A percentile compares a stretch with the other conserved stretches of the same genome.
Evolutionary conservation across 2,329 filamentous ascomycete species (phyloP).

Genomic region (Scedosporium dehoogii): DNA sequence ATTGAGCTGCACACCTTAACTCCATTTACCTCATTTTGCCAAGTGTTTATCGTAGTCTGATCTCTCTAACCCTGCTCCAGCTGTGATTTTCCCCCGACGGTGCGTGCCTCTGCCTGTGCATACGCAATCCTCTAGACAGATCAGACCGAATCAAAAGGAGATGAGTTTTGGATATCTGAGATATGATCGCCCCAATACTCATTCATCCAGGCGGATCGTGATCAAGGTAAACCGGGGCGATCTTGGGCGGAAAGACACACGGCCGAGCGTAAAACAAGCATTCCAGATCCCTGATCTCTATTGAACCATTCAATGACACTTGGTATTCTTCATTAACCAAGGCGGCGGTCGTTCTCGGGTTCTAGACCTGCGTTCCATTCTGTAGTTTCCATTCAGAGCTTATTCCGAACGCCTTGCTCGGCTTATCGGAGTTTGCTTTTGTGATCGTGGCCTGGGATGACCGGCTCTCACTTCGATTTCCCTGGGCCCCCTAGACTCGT

Average conservation of each 20-base stretch:
- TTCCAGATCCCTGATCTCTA: not conserved
- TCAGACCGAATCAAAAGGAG: not conserved
- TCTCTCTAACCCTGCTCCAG: not conserved
- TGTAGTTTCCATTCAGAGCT: not conserved
- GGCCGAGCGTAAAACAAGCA: not conserved
- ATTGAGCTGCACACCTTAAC: not conserved
- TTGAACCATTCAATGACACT: not conserved
- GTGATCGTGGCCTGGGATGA: no score
- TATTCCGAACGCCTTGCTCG: not conserved
- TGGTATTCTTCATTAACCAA: not conserved
- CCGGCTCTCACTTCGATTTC: no score
- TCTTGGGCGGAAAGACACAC: not conserved
- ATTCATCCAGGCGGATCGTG: not conserved
- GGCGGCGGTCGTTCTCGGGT: not conserved
- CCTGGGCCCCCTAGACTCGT: not conserved
- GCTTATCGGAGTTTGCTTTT: slow-evolving; percentile 6
- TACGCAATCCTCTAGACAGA: not conserved
- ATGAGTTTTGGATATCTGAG: not conserved
- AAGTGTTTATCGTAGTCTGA: not conserved
- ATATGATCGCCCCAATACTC: not conserved
- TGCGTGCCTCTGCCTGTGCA: not conserved
- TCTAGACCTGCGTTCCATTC: not conserved
- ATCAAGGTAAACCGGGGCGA: not conserved
- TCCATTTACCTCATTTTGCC: not conserved
- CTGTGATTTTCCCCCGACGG: not conserved